These are phyloP conservation scores for Hypholoma sublateritium DNA, from an alignment of 768 basidiomycete genomes.

Conservation along the genomic window DNA sequence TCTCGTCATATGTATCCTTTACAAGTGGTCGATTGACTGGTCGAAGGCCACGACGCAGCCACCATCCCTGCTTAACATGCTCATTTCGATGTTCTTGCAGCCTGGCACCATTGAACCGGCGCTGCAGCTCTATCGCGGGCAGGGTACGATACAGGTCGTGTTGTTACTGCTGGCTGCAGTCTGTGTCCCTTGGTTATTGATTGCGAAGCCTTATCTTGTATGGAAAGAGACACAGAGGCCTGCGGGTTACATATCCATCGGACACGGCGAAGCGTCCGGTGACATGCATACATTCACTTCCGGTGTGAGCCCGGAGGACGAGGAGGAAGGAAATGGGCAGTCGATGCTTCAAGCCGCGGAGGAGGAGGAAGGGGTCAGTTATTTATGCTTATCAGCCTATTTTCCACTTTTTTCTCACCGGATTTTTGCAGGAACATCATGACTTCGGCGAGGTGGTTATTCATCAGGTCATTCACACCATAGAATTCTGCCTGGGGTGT, in stretches of 20 bases:
- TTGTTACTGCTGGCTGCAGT: constrained; percentile 76
- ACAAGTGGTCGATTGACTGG: constrained; percentile 99
- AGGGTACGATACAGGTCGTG: constrained; percentile 79
- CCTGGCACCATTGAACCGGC: constrained; percentile 76
- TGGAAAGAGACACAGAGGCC: constrained; percentile 87
- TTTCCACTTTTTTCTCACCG: constrained; percentile 14
- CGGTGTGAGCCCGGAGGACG: constrained; percentile 68
- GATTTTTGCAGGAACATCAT: constrained; percentile 63
- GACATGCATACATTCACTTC: constrained; percentile 51
- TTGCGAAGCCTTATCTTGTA: constrained; percentile 86
- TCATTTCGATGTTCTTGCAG: constrained; percentile 94
- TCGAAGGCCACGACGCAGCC: constrained; percentile 62
- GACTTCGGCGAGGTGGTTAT: constrained; percentile 95
- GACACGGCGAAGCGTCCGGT: constrained; percentile 56
- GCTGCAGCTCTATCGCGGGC: constrained; percentile 81
- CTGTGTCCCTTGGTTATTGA: constrained; percentile 95
- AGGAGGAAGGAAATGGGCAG: constrained; percentile 79
- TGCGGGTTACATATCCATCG: constrained; percentile 80
- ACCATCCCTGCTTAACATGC: constrained; percentile 91
- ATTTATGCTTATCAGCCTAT: constrained; percentile 13
- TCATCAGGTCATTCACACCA: constrained; percentile 97
- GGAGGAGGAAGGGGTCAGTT: constrained; percentile 69
- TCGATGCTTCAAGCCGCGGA: constrained; percentile 70
- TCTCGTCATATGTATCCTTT: constrained; percentile 88
- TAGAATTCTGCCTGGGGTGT: constrained; percentile 98